Evolutionary conservation across 2,329 filamentous ascomycete species (phyloP), one percentile per base, ranked within the genome.

Genomic region (Microcyclospora pomicola): DNA sequence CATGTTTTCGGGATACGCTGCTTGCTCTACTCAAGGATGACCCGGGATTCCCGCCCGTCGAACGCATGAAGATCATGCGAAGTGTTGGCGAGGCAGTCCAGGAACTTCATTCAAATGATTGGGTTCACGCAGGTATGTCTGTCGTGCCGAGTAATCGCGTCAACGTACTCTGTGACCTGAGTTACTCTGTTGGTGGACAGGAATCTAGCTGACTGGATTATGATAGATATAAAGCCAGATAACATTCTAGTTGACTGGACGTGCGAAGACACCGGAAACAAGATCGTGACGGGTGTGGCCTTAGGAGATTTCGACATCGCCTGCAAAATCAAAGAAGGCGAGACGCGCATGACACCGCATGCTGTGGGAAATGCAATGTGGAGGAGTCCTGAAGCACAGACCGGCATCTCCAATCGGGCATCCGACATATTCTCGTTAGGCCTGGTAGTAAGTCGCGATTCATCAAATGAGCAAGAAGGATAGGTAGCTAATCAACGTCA

Each of bases 171-270:
- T n/a, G n/a, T n/a, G n/a, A n/a, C n/a, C n/a, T n/a, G n/a, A n/a
- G n/a, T n/a, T n/a, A n/a, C n/a, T n/a, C n/a, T n/a, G n/a, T n/a
- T n/a, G n/a, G n/a, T n/a, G n/a, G n/a, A n/a, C n/a, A n/a, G n/a
- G n/a, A n/a, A n/a, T 42, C 38, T 41, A 42, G 48, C 46, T 52
- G 38, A n/a, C n/a, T n/a, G n/a, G n/a, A n/a, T n/a, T n/a, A n/a
- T n/a, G n/a, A n/a, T n/a, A 62, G 60, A 63, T 52, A 45, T 63
- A n/a, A 61, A 62, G 43, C 58, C 56, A 16, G 55, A 62, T 35
- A 61, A 63, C 39, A 54, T 63, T 34, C 45, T 62, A 6, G 40
- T 61, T 13, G 53, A 62, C 42, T 63, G 52, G 52, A 55, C 19
- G n/a, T n/a, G n/a, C 45, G 35, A 61, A 37, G 39, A 50, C 38